Evolutionary conservation across 2,329 filamentous ascomycete genomes (phyloP).

Genomic region (Fusarium heterosporum): DNA sequence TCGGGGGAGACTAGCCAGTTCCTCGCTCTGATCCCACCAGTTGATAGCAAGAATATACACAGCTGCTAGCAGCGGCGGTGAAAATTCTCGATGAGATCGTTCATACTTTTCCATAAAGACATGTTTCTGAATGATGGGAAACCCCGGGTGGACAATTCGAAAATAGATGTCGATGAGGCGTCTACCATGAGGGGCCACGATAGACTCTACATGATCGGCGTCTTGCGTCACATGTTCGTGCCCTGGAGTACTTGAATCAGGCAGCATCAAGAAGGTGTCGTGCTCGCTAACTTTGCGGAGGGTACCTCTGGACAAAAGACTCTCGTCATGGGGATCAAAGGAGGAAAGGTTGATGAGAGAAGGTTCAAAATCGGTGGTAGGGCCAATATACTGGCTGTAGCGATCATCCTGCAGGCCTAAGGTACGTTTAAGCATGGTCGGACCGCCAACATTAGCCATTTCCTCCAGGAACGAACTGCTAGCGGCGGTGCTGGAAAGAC

Average conservation of each 20-base stretch:
- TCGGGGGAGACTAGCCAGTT: conserved; percentile 70
- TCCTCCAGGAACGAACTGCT: conserved; percentile 75
- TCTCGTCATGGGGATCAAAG: conserved; percentile 86
- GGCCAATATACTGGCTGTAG: conserved; percentile 85
- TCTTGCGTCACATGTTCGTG: conserved; percentile 77
- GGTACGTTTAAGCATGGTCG: conserved; percentile 74
- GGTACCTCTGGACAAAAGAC: conserved; percentile 74
- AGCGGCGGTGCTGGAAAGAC: conserved; percentile 70
- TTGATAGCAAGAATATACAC: conserved; percentile 89
- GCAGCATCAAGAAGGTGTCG: conserved; percentile 84
- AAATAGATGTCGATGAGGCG: conserved; percentile 85
- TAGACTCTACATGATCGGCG: conserved; percentile 77
- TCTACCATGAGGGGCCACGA: conserved; percentile 82
- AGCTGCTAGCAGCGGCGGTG: conserved; percentile 80
- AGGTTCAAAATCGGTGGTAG: conserved; percentile 85
- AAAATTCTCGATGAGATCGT: conserved; percentile 77
- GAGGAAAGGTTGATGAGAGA: conserved; percentile 84
- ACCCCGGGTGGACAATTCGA: conserved; percentile 80
- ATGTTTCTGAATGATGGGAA: conserved; percentile 84
- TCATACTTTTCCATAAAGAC: conserved; percentile 84
- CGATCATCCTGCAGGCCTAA: conserved; percentile 82
- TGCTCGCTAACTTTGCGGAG: conserved; percentile 80
- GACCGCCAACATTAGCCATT: conserved; percentile 76
- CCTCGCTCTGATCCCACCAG: conserved; percentile 83
- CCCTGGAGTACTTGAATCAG: conserved; percentile 78